Evolutionary conservation across 2,329 filamentous ascomycete species (phyloP).

Genomic region (Penicillium concentricum): DNA sequence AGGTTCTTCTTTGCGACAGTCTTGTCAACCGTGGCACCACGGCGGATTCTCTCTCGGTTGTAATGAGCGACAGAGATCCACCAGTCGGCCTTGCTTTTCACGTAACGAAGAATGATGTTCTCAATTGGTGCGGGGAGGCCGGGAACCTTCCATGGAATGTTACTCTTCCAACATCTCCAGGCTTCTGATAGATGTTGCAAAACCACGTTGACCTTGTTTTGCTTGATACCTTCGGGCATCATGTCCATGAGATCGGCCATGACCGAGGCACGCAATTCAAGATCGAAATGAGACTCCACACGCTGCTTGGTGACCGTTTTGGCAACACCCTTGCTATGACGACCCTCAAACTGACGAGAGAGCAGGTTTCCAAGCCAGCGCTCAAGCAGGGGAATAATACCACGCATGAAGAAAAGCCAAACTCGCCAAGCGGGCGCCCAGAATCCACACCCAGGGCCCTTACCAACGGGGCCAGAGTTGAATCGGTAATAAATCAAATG

Average conservation of each 20-base stretch:
- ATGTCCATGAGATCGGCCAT: constrained; percentile 99
- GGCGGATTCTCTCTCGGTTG: constrained; percentile 93
- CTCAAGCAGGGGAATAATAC: constrained; percentile 94
- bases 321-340: constrained; percentile 97
- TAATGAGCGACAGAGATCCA: constrained; percentile 99
- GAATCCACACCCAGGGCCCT: constrained; percentile 96
- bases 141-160: constrained; percentile 99
- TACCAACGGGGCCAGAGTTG: constrained; percentile 94
- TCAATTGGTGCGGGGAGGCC: constrained; percentile 95
- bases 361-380: constrained; percentile 96
- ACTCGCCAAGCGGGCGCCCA: constrained; percentile 99
- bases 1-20: constrained; percentile 99
- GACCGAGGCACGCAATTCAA: constrained; percentile 94
- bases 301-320: constrained; percentile 99
- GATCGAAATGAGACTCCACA: constrained; percentile 96
- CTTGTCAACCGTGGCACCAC: constrained; percentile 97
- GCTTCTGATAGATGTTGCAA: constrained; percentile 96
- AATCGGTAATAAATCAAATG: constrained; percentile 99
- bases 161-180: constrained; percentile 99
- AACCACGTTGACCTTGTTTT: constrained; percentile 98
- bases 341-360: constrained; percentile 95
- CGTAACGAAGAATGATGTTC: constrained; percentile 97
- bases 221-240: constrained; percentile 99
- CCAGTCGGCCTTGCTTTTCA: constrained; percentile 99
- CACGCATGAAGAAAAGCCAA: constrained; percentile 98